phyloP scores from a whole-genome alignment of 1,284 basidiomycete species.

The Tilletia indica region DNA sequence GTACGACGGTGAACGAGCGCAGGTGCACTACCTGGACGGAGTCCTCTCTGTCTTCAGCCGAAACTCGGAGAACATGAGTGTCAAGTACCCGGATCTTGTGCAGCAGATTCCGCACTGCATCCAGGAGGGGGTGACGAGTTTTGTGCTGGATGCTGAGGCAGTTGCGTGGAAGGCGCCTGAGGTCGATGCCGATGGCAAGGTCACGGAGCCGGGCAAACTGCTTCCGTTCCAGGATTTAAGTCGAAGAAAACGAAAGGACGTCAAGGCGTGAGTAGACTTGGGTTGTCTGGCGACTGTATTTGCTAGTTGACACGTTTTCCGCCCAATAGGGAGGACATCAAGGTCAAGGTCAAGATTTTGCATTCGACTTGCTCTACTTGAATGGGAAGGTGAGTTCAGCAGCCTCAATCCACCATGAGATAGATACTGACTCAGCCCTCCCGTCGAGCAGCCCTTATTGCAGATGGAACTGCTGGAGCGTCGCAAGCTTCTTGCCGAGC shows the following conservation, averaged over 20 bases:
- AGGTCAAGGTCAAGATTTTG: conserved; percentile 93
- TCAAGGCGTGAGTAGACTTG: conserved; percentile 64
- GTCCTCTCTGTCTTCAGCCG: conserved; percentile 82
- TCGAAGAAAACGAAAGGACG: conserved; percentile 92
- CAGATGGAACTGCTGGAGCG: conserved; percentile 58
- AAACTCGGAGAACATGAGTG: conserved; percentile 99
- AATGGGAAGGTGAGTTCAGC: conserved; percentile 68
- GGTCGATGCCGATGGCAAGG: conserved; percentile 27
- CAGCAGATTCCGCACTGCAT: conserved; percentile 78
- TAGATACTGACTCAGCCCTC: neutral
- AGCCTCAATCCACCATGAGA: conserved; percentile 59
- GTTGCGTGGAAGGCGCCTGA: conserved; percentile 83
- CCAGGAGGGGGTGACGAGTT: conserved; percentile 70
- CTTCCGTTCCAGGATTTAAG: conserved; percentile 98
- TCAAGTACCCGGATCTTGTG: conserved; percentile 95
- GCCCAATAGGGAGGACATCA: conserved; percentile 72
- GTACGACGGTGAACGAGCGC: conserved; percentile 97
- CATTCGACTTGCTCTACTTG: conserved; percentile 88
- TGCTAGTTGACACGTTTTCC: neutral
- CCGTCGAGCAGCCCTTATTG: conserved; percentile 25
- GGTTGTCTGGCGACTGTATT: neutral
- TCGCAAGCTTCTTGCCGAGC: conserved; percentile 70
- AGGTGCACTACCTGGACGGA: conserved; percentile 57
- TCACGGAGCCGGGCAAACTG: conserved; percentile 61
- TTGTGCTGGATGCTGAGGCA: conserved; percentile 93